Evolutionary conservation across 2,329 filamentous ascomycete genomes (phyloP), one percentile per base, ranked within the genome.

Genomic region (Colletotrichum sansevieriae): DNA sequence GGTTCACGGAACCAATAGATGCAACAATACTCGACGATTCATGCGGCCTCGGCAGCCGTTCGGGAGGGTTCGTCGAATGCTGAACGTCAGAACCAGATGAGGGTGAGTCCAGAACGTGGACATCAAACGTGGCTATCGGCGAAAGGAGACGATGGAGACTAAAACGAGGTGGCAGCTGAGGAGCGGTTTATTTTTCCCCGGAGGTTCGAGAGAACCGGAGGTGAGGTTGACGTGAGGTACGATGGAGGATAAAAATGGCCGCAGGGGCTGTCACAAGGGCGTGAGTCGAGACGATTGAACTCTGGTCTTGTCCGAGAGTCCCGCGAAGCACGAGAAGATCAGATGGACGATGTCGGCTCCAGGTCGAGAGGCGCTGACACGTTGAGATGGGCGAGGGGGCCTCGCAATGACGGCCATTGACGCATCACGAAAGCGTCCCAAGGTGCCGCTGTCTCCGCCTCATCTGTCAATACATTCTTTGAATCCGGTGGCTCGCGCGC

Each of bases 61-160:
- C 56, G 41, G 43, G 33, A 47, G 41, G 33, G 62, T 68, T 60
- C 65, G 35, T 65, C 62, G 55, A 46, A 35, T 56, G 33, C 49
- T 51, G 22, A 15, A n/a, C 22, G 18, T 35, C 52, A 46, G 22
- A n/a, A 39, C 12, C 37, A 44, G 22, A 54, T 46, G 65, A 59
- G 7, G 22, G 25, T 22, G 15, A 12, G 43, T 11, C 11, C 13
- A 39, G 51, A 9, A 8, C 33, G 65, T 29, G 43, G 37, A 18
- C n/a, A 57, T 51, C 47, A 47, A 8, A 15, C 47, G 12, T 39
- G 35, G 2, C 9, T 12, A 39, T 39, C 20, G 41, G 20, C 33
- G 6, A 51, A 47, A 46, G 37, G 54, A 37, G 37, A 18, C 33
- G 13, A 66, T 51, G 25, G 43, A n/a, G 43, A 46, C n/a, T 52